Percentiles rank a stretch among this genome's conserved stretches.
Conservation (phyloP, 75 land plant genomes). For the Pinus taeda region DNA sequence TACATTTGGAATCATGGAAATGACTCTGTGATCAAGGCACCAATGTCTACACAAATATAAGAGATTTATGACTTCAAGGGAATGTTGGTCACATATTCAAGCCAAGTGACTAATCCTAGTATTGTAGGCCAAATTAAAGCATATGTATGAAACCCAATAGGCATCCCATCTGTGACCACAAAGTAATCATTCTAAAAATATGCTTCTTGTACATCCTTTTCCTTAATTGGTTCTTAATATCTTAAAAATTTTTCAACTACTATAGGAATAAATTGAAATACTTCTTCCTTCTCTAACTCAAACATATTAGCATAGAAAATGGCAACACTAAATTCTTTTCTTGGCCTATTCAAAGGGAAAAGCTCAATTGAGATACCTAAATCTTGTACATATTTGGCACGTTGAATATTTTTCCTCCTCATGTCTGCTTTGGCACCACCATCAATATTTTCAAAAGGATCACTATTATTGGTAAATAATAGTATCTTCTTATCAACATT, state of each 20-base stretch:
- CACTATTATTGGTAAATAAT: slow-evolving; percentile 89
- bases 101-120: slow-evolving; percentile 70
- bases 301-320: slow-evolving; percentile 78
- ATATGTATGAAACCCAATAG: slow-evolving; percentile 71
- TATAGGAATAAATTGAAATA: slow-evolving; percentile 40
- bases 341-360: too few relatives aligned
- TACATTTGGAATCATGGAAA: slow-evolving; percentile 56
- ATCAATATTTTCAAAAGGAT: slow-evolving; percentile 73
- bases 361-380: slow-evolving; percentile 84
- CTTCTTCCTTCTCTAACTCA: slow-evolving; percentile 49
- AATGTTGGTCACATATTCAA: slow-evolving; percentile 74
- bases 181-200: slow-evolving; percentile 53
- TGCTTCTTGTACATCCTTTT: slow-evolving; percentile 86
- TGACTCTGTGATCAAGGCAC: slow-evolving; percentile 76
- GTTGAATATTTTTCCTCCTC: slow-evolving; percentile 75
- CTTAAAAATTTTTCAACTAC: slow-evolving; percentile 20
- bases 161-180: slow-evolving; percentile 58
- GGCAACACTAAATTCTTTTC: slow-evolving; percentile 67
- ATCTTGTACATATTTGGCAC: slow-evolving; percentile 93
- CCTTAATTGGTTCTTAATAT: slow-evolving; percentile 15
- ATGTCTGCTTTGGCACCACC: slow-evolving; percentile 63
- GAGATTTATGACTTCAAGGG: slow-evolving; percentile 90
- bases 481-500: slow-evolving; percentile 72
- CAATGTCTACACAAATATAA: slow-evolving; percentile 86
- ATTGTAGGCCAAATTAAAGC: slow-evolving; percentile 85